Percentiles rank a stretch among this genome's conserved stretches.
These are phyloP conservation scores for Rhamnella rubrinervis DNA, from an alignment of 331 rosid genomes.

Conservation along the genomic window DNA sequence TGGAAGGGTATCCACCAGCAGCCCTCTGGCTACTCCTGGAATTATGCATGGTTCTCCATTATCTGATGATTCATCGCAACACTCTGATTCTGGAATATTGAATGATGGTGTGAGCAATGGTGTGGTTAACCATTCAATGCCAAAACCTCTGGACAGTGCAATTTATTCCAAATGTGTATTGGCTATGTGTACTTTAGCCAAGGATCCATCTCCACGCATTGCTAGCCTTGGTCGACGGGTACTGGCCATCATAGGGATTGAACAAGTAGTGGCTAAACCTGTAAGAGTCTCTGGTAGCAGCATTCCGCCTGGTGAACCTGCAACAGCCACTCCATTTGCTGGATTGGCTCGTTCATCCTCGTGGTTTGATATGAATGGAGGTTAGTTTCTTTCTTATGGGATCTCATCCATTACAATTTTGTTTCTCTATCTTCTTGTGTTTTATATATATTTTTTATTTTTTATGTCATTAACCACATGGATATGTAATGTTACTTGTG, in stretches of 20 bases:
- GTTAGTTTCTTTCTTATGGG: constrained; percentile 29
- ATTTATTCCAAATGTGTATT: constrained; percentile 81
- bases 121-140: constrained; percentile 54
- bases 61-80: constrained; percentile 88
- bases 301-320: constrained; percentile 48
- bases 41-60: constrained; percentile 94
- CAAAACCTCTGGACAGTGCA: constrained; percentile 67
- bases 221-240: constrained; percentile 88
- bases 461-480: background rate
- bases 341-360: constrained; percentile 93
- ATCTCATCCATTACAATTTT: constrained; percentile 8
- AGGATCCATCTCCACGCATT: constrained; percentile 98
- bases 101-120: constrained; percentile 86
- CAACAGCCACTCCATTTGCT: constrained; percentile 46
- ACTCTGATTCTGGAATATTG: constrained; percentile 91
- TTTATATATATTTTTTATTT: background rate
- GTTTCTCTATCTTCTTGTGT: background rate
- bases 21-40: constrained; percentile 82
- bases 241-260: constrained; percentile 89
- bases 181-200: constrained; percentile 91
- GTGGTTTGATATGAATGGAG: constrained; percentile 97
- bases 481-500: background rate
- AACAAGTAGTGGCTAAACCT: constrained; percentile 89
- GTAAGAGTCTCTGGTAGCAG: constrained; percentile 39
- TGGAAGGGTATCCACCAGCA: constrained; percentile 79